Evolutionary conservation across 305 asterid species (phyloP).

Genomic region (Nicotiana rustica): DNA sequence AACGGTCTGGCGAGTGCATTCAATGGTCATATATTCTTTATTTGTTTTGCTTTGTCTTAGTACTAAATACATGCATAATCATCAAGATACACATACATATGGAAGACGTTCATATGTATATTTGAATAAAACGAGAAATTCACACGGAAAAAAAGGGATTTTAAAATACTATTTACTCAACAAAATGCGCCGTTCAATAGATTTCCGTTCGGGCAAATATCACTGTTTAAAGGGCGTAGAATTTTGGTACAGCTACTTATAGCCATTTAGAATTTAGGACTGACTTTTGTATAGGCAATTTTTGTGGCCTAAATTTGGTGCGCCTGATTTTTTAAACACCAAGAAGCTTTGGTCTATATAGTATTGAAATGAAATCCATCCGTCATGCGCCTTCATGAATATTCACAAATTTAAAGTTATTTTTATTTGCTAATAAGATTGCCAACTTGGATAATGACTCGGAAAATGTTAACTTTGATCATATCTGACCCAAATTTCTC

Average conservation of each 20-base stretch:
- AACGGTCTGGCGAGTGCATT: too few relatives aligned
- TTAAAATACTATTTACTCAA: too few relatives aligned
- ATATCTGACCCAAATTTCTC: neutral
- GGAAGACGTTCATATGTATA: too few relatives aligned
- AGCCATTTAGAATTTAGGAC: neutral
- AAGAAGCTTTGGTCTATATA: neutral
- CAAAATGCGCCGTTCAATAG: too few relatives aligned
- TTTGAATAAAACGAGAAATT: too few relatives aligned
- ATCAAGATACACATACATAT: too few relatives aligned
- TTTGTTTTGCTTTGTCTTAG: too few relatives aligned
- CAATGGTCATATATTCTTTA: too few relatives aligned
- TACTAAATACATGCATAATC: too few relatives aligned
- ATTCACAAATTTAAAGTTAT: neutral
- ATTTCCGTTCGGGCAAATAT: too few relatives aligned
- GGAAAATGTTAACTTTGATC: neutral
- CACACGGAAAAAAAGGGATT: too few relatives aligned
- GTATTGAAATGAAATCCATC: neutral
- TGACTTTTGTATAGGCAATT: conserved; percentile 24
- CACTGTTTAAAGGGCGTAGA: neutral
- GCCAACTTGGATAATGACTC: neutral
- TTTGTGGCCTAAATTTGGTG: neutral
- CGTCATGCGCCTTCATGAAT: conserved; percentile 13
- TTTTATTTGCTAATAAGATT: neutral
- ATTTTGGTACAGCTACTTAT: neutral
- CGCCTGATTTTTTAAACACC: neutral